phyloP scores from a whole-genome alignment of 2,329 filamentous ascomycete genomes.

The Colletotrichum tanaceti region DNA sequence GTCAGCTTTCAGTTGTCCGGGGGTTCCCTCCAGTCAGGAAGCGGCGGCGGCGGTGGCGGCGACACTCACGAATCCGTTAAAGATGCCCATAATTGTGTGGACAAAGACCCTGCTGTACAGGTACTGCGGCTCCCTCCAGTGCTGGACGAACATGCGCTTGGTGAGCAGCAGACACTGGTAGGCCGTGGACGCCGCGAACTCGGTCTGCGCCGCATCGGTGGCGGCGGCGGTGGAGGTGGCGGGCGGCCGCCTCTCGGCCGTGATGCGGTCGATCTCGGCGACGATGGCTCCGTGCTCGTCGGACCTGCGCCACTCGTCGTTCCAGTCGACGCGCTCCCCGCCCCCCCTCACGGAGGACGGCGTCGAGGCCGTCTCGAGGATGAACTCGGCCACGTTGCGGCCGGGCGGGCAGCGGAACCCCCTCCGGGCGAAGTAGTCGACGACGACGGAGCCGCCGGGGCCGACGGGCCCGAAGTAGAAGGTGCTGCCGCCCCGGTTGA shows the following conservation, averaged over 20 bases:
- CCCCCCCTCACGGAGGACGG: slow-evolving; percentile 51
- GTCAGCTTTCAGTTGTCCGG: background rate
- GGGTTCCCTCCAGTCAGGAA: too few relatives aligned
- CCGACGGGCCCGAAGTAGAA: slow-evolving; percentile 81
- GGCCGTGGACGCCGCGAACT: slow-evolving; percentile 74
- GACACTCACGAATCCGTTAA: slow-evolving; percentile 69
- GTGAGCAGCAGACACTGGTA: slow-evolving; percentile 75
- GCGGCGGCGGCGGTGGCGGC: too few relatives aligned
- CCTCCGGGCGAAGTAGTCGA: slow-evolving; percentile 68
- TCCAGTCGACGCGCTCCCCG: slow-evolving; percentile 71
- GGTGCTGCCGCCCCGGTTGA: slow-evolving; percentile 76
- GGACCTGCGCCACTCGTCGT: slow-evolving; percentile 78
- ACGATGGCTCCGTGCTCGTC: slow-evolving; percentile 68
- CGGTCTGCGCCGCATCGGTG: slow-evolving; percentile 49
- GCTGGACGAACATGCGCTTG: slow-evolving; percentile 76
- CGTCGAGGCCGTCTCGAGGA: slow-evolving; percentile 58
- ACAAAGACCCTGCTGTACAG: slow-evolving; percentile 82
- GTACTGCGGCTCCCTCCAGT: slow-evolving; percentile 82
- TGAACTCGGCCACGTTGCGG: slow-evolving; percentile 62
- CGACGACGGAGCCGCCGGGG: slow-evolving; percentile 70
- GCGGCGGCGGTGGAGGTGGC: too few relatives aligned
- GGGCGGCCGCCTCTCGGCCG: slow-evolving; percentile 52
- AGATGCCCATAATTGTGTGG: slow-evolving; percentile 76
- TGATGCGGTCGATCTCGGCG: slow-evolving; percentile 73
- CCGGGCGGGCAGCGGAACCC: slow-evolving; percentile 73